Evolutionary conservation across 345 rosid species (phyloP), one percentile per base, ranked within the genome.

Genomic region (Acer campestre): DNA sequence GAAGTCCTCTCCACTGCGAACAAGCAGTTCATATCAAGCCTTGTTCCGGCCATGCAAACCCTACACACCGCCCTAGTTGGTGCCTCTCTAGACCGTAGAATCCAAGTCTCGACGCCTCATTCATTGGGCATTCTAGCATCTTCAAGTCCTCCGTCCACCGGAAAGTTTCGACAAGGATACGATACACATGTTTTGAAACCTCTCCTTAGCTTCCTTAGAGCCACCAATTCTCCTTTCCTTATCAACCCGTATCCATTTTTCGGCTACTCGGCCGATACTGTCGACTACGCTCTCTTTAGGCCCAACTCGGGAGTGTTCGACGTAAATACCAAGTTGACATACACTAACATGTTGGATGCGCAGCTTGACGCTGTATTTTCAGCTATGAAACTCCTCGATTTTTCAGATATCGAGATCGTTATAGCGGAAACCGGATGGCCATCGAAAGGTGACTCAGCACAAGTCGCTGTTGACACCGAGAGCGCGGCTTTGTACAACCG

Each of bases 341-440:
- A 93, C 86, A 90, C 91, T 0, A 95, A 90, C 81, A 93, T 95
- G 98, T 61, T 95, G 23, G 97, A 95, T 40, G 99, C 89, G n/a
- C 99, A 95, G 73, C 86, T 93, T 2, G 99, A 95, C 69, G 92
- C 98, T 0, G 96, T 95, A 10, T 92, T 78, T 51, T 91, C 96
- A 1, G 96, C 99, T 12, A 86, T 95, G 87, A 91, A 88, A 73
- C 56, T 78, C 13, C 73, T 92, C 1, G 99, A 93, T 0, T 93
- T 88, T 35, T 22, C 80, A 3, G 98, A 93, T 74, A 62, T 95
- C 14, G 98, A 89, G 79, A 92, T 95, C 35, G 98, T 86, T 1
- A 89, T 95, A 16, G 93, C 93, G 6, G 97, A 95, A 75, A 95
- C 97, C 0, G 99, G 98, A 2, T 93, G 98, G 99, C 98, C 97